Evolutionary conservation across 1,284 basidiomycete genomes (phyloP).

Genomic region (Malassezia brasiliensis): DNA sequence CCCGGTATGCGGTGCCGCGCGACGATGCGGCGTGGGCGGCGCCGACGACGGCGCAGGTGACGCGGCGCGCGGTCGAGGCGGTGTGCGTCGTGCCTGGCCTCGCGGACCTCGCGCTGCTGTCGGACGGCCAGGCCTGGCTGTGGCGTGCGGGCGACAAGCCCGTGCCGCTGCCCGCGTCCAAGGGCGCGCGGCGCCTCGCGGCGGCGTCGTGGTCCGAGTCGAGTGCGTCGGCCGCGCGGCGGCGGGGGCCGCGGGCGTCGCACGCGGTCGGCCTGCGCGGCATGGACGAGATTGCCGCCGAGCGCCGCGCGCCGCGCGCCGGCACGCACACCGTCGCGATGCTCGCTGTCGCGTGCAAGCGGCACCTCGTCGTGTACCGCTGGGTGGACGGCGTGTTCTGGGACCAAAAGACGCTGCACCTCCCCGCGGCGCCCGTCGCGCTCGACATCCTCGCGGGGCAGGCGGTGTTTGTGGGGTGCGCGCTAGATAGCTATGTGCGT

Average conservation of each 20-base stretch:
- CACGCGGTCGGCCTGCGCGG: slow-evolving; percentile 13
- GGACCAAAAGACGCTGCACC: slow-evolving; percentile 62
- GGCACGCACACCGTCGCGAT: slow-evolving; percentile 54
- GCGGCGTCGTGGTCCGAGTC: slow-evolving; percentile 11
- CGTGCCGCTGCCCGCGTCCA: neutral
- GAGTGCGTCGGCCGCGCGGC: neutral
- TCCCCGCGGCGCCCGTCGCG: slow-evolving; percentile 74
- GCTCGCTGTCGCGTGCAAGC: slow-evolving; percentile 72
- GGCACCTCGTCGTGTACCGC: slow-evolving; percentile 71
- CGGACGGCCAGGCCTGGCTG: neutral
- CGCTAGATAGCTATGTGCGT: slow-evolving; percentile 4
- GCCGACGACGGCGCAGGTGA: neutral
- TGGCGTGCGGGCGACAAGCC: neutral
- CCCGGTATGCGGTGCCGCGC: slow-evolving; percentile 17
- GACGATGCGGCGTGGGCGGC: slow-evolving; percentile 6
- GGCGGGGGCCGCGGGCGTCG: neutral
- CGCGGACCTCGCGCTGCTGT: neutral
- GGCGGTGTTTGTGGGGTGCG: slow-evolving; percentile 5
- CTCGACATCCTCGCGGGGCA: slow-evolving; percentile 54
- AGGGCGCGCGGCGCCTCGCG: neutral
- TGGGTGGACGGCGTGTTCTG: slow-evolving; percentile 74
- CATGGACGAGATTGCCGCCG: slow-evolving; percentile 17
- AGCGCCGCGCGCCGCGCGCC: slow-evolving; percentile 6
- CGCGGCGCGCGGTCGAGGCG: slow-evolving; percentile 9
- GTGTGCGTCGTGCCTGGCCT: slow-evolving; percentile 1